Evolutionary conservation across 768 basidiomycete genomes (phyloP), one percentile per base, ranked within the genome.

Genomic region (Ramaria sp.): DNA sequence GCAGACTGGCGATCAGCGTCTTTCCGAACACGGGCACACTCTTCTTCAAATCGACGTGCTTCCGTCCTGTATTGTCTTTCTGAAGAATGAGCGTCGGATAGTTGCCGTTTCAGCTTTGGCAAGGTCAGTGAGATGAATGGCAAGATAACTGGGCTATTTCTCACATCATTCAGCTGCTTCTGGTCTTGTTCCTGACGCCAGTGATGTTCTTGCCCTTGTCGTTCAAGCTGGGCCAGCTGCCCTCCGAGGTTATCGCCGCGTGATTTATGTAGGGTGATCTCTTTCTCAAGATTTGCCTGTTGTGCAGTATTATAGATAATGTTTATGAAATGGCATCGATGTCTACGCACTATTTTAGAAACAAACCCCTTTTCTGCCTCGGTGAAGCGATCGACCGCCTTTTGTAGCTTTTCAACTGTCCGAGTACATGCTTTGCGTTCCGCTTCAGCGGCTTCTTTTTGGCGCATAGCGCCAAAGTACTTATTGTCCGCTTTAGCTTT

Each of bases 401-500:
- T 79, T 27, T 74, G 70, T 61, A 85, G 81, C 54, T 81, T 81
- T 62, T 84, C 82, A 15, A 78, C 67, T 31, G 72, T 75, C 50
- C 83, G 77, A 17, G 72, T 65, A 34, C 83, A 69, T 33, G 73
- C 79, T 69, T 90, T 90, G 47, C 83, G 78, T 66, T 92, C 89
- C 1, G 73, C 73, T 33, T 92, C 89, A 2, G 84, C 70, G 17
- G 88, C 83, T 59, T 96, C 92, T 70, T 88, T 92, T 57, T 86
- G 84, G 31, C 92, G 83, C 84, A 95, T 89, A 2, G 85, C 84
- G 17, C 88, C 80, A 65, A 84, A 98, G 66, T 82, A 98, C 68
- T 94, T 97, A 73, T 93, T 95, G 59, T 97, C 94, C 15, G 88
- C 83, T 71, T 95, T 97, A 9, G 91, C 89, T 85, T 90, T 91